Conservation (phyloP, 257 asterid genomes). For the Primulina huaijiensis region DNA sequence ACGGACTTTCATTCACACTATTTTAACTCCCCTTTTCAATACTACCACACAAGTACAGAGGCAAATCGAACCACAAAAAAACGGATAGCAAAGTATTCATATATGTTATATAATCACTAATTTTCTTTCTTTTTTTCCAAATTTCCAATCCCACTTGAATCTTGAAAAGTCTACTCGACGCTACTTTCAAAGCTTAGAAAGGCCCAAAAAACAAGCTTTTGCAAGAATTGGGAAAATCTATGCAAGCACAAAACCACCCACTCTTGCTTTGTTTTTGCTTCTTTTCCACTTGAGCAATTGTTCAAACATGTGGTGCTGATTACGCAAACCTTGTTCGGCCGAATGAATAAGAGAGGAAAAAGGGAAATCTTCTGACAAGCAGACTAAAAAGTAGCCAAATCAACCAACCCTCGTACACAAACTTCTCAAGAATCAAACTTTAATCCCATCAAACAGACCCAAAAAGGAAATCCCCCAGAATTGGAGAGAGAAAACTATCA, state of each 20-base stretch:
- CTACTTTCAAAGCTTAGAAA: not conserved
- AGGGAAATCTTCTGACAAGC: too few relatives aligned
- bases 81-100: conserved; percentile 45
- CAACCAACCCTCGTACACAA: too few relatives aligned
- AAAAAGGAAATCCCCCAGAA: too few relatives aligned
- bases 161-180: not conserved
- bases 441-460: not conserved
- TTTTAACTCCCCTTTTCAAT: not conserved
- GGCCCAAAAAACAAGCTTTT: not conserved
- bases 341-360: too few relatives aligned
- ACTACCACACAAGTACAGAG: conserved; percentile 21
- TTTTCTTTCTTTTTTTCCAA: not conserved
- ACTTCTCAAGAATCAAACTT: not conserved
- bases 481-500: too few relatives aligned
- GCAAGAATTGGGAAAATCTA: too few relatives aligned
- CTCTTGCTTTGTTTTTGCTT: too few relatives aligned
- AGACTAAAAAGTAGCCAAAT: too few relatives aligned
- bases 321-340: too few relatives aligned
- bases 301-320: too few relatives aligned
- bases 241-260: too few relatives aligned
- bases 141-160: conserved; percentile 6
- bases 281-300: too few relatives aligned
- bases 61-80: conserved; percentile 56
- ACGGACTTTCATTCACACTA: not conserved
- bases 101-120: conserved; percentile 19